phyloP scores from a whole-genome alignment of 495 filamentous ascomycete species.

The Extremus antarcticus region DNA sequence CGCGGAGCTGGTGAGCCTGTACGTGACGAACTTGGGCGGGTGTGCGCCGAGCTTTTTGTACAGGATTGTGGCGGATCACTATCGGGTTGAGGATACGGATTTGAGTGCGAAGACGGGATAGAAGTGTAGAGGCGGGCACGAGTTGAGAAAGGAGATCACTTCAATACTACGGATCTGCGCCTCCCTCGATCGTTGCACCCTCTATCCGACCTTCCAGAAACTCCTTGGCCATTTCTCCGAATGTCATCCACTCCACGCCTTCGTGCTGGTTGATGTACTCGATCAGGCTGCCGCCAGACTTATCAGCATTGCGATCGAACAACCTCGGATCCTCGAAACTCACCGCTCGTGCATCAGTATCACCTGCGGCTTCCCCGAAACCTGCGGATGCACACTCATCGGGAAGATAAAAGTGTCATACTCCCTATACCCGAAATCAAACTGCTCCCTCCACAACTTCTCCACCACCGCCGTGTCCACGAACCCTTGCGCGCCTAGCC shows the following conservation, averaged over 20 bases:
- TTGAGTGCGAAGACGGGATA: background rate
- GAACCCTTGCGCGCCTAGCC: constrained; percentile 34
- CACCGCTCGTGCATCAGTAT: constrained; percentile 53
- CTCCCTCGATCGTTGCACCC: constrained; percentile 24
- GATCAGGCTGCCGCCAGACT: constrained; percentile 50
- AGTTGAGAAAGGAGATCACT: too few relatives aligned
- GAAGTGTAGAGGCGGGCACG: too few relatives aligned
- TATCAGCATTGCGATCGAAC: too few relatives aligned
- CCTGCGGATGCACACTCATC: constrained; percentile 61
- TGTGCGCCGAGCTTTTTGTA: constrained; percentile 41
- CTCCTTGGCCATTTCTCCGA: constrained; percentile 58
- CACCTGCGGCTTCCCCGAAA: constrained; percentile 55
- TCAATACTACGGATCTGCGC: constrained; percentile 8
- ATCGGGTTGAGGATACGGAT: constrained; percentile 24
- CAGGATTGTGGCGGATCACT: constrained; percentile 25
- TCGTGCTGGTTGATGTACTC: constrained; percentile 64
- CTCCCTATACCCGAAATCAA: constrained; percentile 59
- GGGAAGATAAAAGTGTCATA: constrained; percentile 63
- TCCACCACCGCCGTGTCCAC: constrained; percentile 38
- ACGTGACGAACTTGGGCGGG: constrained; percentile 87
- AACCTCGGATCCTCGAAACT: too few relatives aligned
- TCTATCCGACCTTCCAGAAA: constrained; percentile 39
- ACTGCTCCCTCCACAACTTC: constrained; percentile 44
- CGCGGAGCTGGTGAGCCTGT: constrained; percentile 70
- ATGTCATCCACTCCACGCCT: constrained; percentile 64